These are phyloP conservation scores for Rhizopogon vesiculosus DNA, from an alignment of 768 basidiomycete genomes.

Conservation along the genomic window DNA sequence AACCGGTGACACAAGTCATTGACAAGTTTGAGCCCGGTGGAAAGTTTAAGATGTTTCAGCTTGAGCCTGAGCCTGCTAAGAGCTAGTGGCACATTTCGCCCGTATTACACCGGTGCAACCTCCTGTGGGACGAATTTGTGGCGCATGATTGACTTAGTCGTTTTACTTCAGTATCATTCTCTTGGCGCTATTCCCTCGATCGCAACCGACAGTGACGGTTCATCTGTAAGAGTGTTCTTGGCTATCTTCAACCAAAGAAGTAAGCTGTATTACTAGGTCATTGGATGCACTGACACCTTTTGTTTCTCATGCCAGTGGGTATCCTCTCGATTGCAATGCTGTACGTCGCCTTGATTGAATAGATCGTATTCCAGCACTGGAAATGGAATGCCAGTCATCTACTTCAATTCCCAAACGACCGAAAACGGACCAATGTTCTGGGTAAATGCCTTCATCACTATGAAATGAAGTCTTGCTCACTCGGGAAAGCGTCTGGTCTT, in stretches of 20 bases:
- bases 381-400: slow-evolving; percentile 9
- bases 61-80: too few species aligned
- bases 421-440: slow-evolving; percentile 6
- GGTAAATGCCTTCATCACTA: slow-evolving; percentile 4
- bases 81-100: too few species aligned
- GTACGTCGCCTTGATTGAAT: background rate
- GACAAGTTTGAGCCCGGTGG: too few species aligned
- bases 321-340: slow-evolving; percentile 10
- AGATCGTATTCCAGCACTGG: background rate
- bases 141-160: background rate
- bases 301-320: slow-evolving; percentile 11
- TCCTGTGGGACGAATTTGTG: too few species aligned
- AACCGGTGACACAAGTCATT: too few species aligned
- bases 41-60: background rate
- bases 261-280: background rate
- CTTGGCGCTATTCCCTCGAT: too few species aligned
- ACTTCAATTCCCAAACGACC: slow-evolving; percentile 14
- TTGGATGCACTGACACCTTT: slow-evolving; percentile 9
- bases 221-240: slow-evolving; percentile 4
- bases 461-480: background rate
- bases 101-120: too few species aligned
- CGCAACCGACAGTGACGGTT: slow-evolving; percentile 2
- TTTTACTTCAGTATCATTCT: background rate
- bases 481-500: slow-evolving; percentile 8
- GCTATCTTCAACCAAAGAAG: background rate